phyloP scores from a whole-genome alignment of 169 alveolate species.

The Cryptosporidium felis region DNA sequence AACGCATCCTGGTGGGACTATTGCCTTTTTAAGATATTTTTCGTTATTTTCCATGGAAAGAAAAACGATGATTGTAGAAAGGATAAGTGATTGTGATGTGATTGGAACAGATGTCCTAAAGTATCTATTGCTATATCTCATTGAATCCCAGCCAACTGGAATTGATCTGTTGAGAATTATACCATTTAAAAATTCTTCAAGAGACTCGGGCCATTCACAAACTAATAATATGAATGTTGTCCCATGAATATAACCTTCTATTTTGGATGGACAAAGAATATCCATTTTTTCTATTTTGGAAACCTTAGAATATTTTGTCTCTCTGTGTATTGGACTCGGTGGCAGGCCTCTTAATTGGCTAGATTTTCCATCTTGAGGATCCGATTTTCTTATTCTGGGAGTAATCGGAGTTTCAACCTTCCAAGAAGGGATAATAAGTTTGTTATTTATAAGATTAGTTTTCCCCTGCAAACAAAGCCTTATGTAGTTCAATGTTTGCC shows the following conservation, averaged over 20 bases:
- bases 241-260: conserved; percentile 67
- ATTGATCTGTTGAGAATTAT: conserved; percentile 41
- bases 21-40: conserved; percentile 21
- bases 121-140: not conserved
- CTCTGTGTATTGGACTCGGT: conserved; percentile 59
- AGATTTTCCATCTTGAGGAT: not conserved
- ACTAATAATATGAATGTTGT: conserved; percentile 59
- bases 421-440: conserved; percentile 59
- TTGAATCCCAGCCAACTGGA: conserved; percentile 70
- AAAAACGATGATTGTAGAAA: conserved; percentile 49
- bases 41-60: conserved; percentile 18
- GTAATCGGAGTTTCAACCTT: conserved; percentile 44
- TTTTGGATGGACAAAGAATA: conserved; percentile 60
- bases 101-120: conserved; percentile 35
- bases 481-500: conserved; percentile 34
- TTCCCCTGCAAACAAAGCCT: conserved; percentile 54
- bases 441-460: conserved; percentile 23
- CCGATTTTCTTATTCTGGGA: conserved; percentile 43
- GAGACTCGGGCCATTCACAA: conserved; percentile 69
- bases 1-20: conserved; percentile 60
- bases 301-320: conserved; percentile 6
- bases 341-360: conserved; percentile 35
- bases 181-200: conserved; percentile 56
- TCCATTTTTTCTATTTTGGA: conserved; percentile 35
- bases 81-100: conserved; percentile 44